phyloP scores from a whole-genome alignment of 2,329 filamentous ascomycete genomes.

The Cryphonectria naterciae region DNA sequence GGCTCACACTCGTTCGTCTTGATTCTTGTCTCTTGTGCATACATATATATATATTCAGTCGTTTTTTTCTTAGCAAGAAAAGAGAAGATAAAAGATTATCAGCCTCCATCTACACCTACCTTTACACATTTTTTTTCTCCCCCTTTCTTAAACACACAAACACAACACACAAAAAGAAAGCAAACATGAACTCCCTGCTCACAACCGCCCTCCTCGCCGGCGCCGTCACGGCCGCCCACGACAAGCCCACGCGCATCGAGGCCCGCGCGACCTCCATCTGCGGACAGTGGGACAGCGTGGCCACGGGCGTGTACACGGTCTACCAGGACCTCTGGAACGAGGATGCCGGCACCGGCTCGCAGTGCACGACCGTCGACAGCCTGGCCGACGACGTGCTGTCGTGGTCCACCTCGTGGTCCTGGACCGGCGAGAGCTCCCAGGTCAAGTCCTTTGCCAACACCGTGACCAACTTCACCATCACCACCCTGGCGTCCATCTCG shows the following conservation, averaged over 20 bases:
- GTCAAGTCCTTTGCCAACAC: slow-evolving; percentile 54
- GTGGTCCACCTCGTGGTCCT: slow-evolving; percentile 50
- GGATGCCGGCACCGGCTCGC: slow-evolving; percentile 43
- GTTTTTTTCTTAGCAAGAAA: slow-evolving; percentile 13
- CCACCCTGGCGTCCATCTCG: slow-evolving; percentile 40
- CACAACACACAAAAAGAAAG: slow-evolving; percentile 2
- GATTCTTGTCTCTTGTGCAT: neutral
- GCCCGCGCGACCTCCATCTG: slow-evolving; percentile 21
- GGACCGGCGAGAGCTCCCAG: slow-evolving; percentile 43
- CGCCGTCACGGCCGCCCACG: slow-evolving; percentile 9
- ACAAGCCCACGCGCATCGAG: slow-evolving; percentile 9
- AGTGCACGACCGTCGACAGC: slow-evolving; percentile 47
- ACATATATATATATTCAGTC: neutral
- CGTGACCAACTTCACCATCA: slow-evolving; percentile 39
- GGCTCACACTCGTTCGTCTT: slow-evolving; percentile 15
- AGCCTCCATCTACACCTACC: neutral
- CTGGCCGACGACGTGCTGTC: slow-evolving; percentile 34
- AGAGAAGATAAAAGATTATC: neutral
- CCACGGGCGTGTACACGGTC: slow-evolving; percentile 43
- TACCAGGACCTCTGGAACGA: slow-evolving; percentile 58
- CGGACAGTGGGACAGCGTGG: slow-evolving; percentile 18
- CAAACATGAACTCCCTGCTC: slow-evolving; percentile 29
- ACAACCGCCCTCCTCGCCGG: slow-evolving; percentile 12
- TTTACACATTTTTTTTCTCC: neutral
- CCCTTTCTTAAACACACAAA: neutral